Base-by-base conservation (phyloP, 352 stramenopile genomes). In the Albugo laibachii region DNA sequence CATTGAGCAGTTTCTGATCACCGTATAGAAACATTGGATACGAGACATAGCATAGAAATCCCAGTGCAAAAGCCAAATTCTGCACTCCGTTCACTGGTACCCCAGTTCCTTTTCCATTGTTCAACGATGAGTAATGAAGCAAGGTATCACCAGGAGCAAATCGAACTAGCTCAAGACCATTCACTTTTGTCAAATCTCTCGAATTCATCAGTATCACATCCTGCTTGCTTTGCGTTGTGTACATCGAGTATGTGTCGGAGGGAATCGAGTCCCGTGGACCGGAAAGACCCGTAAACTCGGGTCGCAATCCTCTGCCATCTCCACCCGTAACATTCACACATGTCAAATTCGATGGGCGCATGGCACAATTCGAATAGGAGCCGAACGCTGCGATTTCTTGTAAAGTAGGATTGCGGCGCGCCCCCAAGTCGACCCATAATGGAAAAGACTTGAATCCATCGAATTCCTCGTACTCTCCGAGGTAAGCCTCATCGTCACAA, bases 21-120 rank as follows among this genome's bases (percentile, higher is more conserved):
- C 69, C 67, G 47, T 68, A 74, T n/a, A 86, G 50, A 50, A 67
- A 86, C 50, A 80, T 54, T 15, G 74, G 70, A 18, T 64, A 77
- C 44, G 74, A 86, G 42, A 86, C 54, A 53, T 73, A 86, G 35
- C 69, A 66, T 24, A 83, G 41, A 51, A 86, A 80, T 37, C 74
- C 74, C 21, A 53, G 65, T 52, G 66, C 62, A 53, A 83, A 86
- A 48, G 63, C 67, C 43, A 80, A 46, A 38, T 65, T 57, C 47
- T 86, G 74, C 35, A 86, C 50, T 31, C 74, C 74, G 24, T 86
- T 60, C 12, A 86, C 65, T 0, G 74, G 74, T 42, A 65, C 54
- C 10, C 59, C 74, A 6, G 61, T 68, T 42, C 74, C 74, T 13
- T 61, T 48, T 4, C 19, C 38, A 6, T 48, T 55, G 18, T 70